These are phyloP conservation scores for Cryptococcus amylolentus DNA, from an alignment of 1,284 basidiomycete species.

Conservation along the genomic window DNA sequence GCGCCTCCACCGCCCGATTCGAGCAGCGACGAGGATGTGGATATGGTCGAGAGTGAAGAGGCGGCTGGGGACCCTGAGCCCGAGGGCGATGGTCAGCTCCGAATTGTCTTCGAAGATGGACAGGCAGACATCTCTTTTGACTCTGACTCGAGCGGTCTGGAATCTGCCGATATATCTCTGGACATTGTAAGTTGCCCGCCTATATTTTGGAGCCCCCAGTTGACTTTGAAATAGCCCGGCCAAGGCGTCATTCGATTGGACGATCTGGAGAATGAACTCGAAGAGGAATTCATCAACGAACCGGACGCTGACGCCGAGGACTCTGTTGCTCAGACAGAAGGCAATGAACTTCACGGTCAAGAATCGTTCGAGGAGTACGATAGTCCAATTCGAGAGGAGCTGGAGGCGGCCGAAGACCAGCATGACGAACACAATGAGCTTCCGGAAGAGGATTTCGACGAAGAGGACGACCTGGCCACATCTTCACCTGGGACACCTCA, in stretches of 20 bases:
- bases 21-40: slow-evolving; percentile 6
- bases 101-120: slow-evolving; percentile 36
- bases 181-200: slow-evolving; percentile 26
- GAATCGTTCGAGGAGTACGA: slow-evolving; percentile 2
- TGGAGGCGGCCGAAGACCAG: slow-evolving; percentile 1
- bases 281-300: slow-evolving; percentile 11
- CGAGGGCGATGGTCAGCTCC: slow-evolving; percentile 7
- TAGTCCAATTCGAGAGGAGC: slow-evolving; percentile 1
- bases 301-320: slow-evolving; percentile 3
- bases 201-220: background rate
- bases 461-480: slow-evolving; percentile 13
- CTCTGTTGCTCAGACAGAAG: background rate
- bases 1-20: background rate
- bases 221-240: slow-evolving; percentile 20
- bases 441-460: slow-evolving; percentile 8
- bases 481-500: slow-evolving; percentile 19
- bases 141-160: slow-evolving; percentile 32
- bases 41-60: slow-evolving; percentile 7
- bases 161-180: slow-evolving; percentile 34
- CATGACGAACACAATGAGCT: slow-evolving; percentile 13
- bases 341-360: background rate
- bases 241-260: slow-evolving; percentile 21
- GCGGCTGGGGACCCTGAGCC: background rate
- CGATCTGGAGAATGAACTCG: slow-evolving; percentile 2
- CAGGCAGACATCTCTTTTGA: slow-evolving; percentile 23